These are phyloP conservation scores for Malus hybrid DNA, from an alignment of 331 rosid genomes.

Conservation along the genomic window DNA sequence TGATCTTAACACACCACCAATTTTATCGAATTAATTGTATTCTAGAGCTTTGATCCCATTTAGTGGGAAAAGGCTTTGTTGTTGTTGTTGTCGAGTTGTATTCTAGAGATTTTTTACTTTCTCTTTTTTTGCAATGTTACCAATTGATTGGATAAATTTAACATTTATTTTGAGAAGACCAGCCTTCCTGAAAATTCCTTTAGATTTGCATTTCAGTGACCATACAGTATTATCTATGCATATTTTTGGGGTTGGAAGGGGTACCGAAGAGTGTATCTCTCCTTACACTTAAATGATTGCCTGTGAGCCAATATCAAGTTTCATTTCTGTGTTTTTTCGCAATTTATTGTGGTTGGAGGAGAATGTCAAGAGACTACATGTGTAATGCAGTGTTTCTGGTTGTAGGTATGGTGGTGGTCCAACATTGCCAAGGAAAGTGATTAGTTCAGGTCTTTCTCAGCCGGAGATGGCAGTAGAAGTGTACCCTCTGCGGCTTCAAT, in stretches of 20 bases:
- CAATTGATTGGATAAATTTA: neutral
- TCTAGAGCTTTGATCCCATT: neutral
- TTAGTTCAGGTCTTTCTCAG: constrained; percentile 83
- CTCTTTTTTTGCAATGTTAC: neutral
- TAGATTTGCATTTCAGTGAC: neutral
- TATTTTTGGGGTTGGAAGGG: neutral
- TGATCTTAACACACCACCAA: neutral
- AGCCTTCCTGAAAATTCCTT: neutral
- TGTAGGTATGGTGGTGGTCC: constrained; percentile 99
- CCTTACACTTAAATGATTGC: neutral
- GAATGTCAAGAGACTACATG: neutral
- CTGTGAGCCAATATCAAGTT: neutral
- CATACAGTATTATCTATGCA: neutral
- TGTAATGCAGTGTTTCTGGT: neutral
- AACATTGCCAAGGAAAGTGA: constrained; percentile 69
- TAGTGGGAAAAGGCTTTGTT: too few relatives aligned
- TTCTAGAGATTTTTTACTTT: neutral
- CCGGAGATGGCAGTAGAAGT: constrained; percentile 91
- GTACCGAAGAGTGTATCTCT: neutral
- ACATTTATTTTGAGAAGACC: neutral
- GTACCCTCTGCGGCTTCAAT: constrained; percentile 89
- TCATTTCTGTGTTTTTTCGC: neutral
- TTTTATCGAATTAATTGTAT: neutral
- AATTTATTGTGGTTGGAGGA: neutral
- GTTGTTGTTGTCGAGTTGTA: neutral